A percentile compares a stretch with the other conserved stretches of the same genome.
Evolutionary conservation across 73 alveolate genomes (phyloP).

Genomic region (Breviolum minutum): DNA sequence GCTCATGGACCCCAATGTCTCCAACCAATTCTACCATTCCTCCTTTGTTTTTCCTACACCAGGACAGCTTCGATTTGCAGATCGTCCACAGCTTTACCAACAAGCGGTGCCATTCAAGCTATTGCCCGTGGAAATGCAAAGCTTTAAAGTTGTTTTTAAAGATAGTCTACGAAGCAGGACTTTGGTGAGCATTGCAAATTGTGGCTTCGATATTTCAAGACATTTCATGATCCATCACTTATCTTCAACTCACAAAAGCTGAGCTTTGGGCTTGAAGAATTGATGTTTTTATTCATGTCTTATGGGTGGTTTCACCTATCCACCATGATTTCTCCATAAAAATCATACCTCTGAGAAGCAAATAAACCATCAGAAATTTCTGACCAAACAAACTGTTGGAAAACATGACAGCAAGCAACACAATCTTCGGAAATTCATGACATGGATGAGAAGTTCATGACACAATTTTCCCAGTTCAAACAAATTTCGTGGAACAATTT

Average conservation of each 20-base stretch:
- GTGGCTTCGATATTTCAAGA: not conserved
- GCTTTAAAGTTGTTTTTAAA: not conserved
- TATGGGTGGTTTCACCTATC: too few species aligned
- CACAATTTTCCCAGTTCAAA: not conserved
- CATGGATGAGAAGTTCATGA: too few species aligned
- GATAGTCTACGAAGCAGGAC: not conserved
- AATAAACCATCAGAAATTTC: too few species aligned
- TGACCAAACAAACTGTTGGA: too few species aligned
- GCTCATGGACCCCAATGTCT: not conserved
- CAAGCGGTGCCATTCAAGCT: not conserved
- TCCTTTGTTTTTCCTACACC: not conserved
- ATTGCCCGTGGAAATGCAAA: not conserved
- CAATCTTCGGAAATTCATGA: not conserved
- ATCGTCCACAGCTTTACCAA: conserved; percentile 35
- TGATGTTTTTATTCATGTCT: too few species aligned
- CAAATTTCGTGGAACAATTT: not conserved
- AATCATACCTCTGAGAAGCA: too few species aligned
- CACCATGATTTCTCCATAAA: too few species aligned
- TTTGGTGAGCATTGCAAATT: not conserved
- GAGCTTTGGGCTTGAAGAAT: too few species aligned
- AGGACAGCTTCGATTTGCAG: conserved; percentile 66
- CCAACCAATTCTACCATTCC: not conserved
- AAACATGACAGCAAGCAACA: not conserved
- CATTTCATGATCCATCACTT: not conserved
- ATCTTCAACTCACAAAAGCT: not conserved